A percentile compares a stretch with the other conserved stretches of the same genome.
These are phyloP conservation scores for Lasiodiplodia gonubiensis DNA, from an alignment of 2,329 filamentous ascomycete genomes.

Conservation along the genomic window DNA sequence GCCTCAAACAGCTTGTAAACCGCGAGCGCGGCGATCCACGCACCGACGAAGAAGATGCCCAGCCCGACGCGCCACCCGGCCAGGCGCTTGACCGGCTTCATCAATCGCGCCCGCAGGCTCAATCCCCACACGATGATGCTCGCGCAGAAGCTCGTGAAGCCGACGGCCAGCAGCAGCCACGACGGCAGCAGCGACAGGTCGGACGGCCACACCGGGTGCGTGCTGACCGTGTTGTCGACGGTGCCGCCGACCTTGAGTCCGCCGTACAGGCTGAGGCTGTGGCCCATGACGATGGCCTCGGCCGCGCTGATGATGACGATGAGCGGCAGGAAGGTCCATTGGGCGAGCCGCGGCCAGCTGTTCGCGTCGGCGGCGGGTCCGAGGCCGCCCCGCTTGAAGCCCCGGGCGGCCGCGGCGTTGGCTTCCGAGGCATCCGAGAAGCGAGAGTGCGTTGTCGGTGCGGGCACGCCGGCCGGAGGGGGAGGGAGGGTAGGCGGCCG, in stretches of 20 bases:
- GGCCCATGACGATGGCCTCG: slow-evolving; percentile 21
- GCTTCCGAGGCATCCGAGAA: slow-evolving; percentile 3
- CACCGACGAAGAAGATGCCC: slow-evolving; percentile 35
- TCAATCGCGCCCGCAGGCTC: slow-evolving; percentile 30
- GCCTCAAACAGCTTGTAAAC: slow-evolving; percentile 34
- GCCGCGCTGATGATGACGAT: neutral
- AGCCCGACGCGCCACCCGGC: slow-evolving; percentile 28
- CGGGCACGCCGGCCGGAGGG: neutral
- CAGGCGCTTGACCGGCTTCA: slow-evolving; percentile 30
- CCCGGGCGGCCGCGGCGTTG: neutral
- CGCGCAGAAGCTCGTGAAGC: slow-evolving; percentile 12
- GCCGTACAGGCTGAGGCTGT: slow-evolving; percentile 26
- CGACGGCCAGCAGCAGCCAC: slow-evolving; percentile 25
- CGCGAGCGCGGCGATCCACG: slow-evolving; percentile 31
- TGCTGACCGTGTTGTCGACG: neutral
- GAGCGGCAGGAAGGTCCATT: slow-evolving; percentile 18
- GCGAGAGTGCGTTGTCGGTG: slow-evolving; percentile 7
- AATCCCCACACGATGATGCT: slow-evolving; percentile 10
- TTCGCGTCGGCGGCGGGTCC: neutral
- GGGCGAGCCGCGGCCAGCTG: neutral
- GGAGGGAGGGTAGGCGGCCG: slow-evolving; percentile 2
- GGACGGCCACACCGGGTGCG: slow-evolving; percentile 23
- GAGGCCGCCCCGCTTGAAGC: neutral
- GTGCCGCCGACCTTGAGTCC: slow-evolving; percentile 12
- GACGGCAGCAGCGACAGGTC: slow-evolving; percentile 10